phyloP scores from a whole-genome alignment of 768 basidiomycete species.

The Cytidiella melzeri region DNA sequence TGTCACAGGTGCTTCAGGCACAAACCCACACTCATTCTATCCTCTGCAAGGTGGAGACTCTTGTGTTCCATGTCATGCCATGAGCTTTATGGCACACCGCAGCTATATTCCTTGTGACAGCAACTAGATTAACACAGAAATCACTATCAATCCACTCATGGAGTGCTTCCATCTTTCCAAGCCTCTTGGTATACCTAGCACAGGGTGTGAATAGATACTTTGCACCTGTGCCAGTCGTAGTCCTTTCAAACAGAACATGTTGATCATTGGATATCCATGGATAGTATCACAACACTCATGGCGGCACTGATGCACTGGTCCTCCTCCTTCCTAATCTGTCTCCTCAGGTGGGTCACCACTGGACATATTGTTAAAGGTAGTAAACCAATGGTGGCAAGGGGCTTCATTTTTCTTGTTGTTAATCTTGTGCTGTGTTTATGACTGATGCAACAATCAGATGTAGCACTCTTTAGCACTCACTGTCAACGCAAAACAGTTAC shows the following conservation, averaged over 20 bases:
- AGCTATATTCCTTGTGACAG: constrained; percentile 35
- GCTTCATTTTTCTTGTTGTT: too few species aligned
- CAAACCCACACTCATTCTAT: constrained; percentile 12
- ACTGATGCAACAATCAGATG: too few species aligned
- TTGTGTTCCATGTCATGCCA: constrained; percentile 43
- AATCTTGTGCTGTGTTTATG: too few species aligned
- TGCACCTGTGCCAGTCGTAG: constrained; percentile 12
- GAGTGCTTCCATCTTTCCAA: constrained; percentile 18
- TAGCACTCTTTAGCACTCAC: too few species aligned
- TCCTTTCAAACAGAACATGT: constrained; percentile 10
- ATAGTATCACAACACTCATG: constrained; percentile 21
- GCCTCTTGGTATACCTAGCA: too few species aligned
- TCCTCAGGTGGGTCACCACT: background rate
- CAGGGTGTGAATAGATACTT: too few species aligned
- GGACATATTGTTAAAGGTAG: too few species aligned
- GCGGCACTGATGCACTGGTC: constrained; percentile 18
- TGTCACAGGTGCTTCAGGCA: background rate
- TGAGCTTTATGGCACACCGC: constrained; percentile 53
- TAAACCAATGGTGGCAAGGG: too few species aligned
- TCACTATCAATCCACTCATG: constrained; percentile 17
- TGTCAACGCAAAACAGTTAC: too few species aligned
- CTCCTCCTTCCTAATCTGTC: constrained; percentile 9
- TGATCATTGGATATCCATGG: constrained; percentile 18
- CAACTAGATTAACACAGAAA: constrained; percentile 10
- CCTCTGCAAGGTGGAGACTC: constrained; percentile 11